Evolutionary conservation across 495 filamentous ascomycete species (phyloP).

Genomic region (Lepidopterella palustris): DNA sequence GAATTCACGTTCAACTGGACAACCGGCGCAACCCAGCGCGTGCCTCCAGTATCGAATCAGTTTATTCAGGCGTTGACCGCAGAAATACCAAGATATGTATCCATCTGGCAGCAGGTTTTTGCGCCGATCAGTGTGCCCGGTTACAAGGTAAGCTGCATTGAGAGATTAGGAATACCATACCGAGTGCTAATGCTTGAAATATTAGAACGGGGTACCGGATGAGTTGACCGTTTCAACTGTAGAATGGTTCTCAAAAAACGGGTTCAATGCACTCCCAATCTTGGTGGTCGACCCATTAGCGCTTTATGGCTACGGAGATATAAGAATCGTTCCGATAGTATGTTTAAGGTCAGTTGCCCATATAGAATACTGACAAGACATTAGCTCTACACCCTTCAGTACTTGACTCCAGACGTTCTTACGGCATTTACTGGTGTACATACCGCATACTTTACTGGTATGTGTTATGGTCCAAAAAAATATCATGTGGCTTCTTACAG

Average conservation of each 20-base stretch:
- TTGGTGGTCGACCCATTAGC: slow-evolving; percentile 22
- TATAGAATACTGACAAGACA: slow-evolving; percentile 9
- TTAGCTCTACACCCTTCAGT: slow-evolving; percentile 26
- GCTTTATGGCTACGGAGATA: slow-evolving; percentile 27
- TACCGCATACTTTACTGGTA: slow-evolving; percentile 23
- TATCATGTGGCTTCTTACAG: neutral
- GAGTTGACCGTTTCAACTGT: slow-evolving; percentile 18
- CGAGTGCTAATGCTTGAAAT: slow-evolving; percentile 1
- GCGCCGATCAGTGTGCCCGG: slow-evolving; percentile 13
- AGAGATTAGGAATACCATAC: neutral
- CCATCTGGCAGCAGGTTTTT: slow-evolving; percentile 18
- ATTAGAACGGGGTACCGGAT: slow-evolving; percentile 26
- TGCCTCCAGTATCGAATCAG: slow-evolving; percentile 1
- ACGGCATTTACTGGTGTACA: slow-evolving; percentile 23
- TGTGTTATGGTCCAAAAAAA: neutral
- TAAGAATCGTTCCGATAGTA: slow-evolving; percentile 22
- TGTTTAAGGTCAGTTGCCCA: neutral
- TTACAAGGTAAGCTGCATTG: slow-evolving; percentile 17
- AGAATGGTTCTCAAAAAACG: slow-evolving; percentile 21
- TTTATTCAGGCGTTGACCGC: neutral
- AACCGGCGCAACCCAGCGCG: slow-evolving; percentile 3
- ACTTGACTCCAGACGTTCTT: slow-evolving; percentile 27
- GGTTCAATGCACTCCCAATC: slow-evolving; percentile 19
- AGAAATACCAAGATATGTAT: slow-evolving; percentile 21
- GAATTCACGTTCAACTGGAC: slow-evolving; percentile 22